Evolutionary conservation across 2,329 filamentous ascomycete genomes (phyloP), one percentile per base, ranked within the genome.

Genomic region (Colletotrichum tanaceti): DNA sequence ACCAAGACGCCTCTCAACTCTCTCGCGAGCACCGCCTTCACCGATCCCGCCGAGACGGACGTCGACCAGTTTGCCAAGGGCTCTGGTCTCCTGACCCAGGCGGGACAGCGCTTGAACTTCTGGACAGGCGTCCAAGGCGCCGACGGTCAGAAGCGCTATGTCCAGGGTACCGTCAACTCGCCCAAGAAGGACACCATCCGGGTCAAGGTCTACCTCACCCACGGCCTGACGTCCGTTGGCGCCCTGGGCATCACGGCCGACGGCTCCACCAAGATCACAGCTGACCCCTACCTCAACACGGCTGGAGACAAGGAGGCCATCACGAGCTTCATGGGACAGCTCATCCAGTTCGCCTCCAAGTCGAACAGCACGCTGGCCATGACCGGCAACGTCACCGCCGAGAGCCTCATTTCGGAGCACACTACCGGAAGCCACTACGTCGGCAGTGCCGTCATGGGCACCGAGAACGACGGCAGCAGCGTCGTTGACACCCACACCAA

Each of bases 401-500:
- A 72, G 60, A 73, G 72, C 5, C 72, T 77, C 47, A 70, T 77
- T 7, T 68, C 71, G 2, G 67, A 74, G 24, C 59, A 71, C 9
- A 71, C 63, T 54, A 75, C 73, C 4, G 75, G 75, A 10, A 77
- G 74, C 61, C 76, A 78, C 68, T 77, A 47, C 43, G 67, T 66
- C 52, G 86, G 86, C 7, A 83, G 79, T 28, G 79, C 84, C 64
- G 39, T 68, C 73, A 82, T 89, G 74, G 86, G 86, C 5, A 77
- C 78, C 0, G 82, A 86, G 63, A 83, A 85, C 43, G 67, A 68
- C 39, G 86, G 86, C 3, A 83, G 78, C 32, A 79, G 83, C 1
- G 87, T 89, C 2, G 86, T 89, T 0, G 87, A 89, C 71, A 74
- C 82, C 5, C 80, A 88, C 75, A 85, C 86, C 55, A 85, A 84